Conservation (phyloP, 352 stramenopile species). For the Pythium rhizo-oryzae region DNA sequence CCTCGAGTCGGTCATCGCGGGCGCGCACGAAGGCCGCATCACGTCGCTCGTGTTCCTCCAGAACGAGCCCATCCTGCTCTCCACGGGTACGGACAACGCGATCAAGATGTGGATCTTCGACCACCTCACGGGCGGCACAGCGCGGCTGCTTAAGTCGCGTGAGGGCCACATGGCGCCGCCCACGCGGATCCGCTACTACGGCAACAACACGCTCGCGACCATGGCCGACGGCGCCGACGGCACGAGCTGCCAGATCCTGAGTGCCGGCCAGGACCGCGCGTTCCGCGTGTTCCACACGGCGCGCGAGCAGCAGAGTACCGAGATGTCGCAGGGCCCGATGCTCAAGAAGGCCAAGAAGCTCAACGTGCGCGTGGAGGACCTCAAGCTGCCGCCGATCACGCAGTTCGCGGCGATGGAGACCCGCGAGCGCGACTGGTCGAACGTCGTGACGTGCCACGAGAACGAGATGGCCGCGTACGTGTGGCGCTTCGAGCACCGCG, state of each 20-base stretch:
- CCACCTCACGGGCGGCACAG: constrained; percentile 70
- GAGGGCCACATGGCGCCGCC: constrained; percentile 86
- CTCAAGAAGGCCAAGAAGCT: constrained; percentile 92
- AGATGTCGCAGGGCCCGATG: constrained; percentile 91
- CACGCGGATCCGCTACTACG: constrained; percentile 90
- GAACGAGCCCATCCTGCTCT: constrained; percentile 90
- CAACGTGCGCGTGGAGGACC: constrained; percentile 76
- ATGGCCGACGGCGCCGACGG: constrained; percentile 86
- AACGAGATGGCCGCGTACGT: constrained; percentile 94
- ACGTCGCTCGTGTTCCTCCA: constrained; percentile 82
- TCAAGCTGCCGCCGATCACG: constrained; percentile 92
- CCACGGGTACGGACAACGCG: constrained; percentile 86
- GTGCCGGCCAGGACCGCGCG: constrained; percentile 85
- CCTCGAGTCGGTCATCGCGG: constrained; percentile 79
- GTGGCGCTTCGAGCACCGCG: constrained; percentile 92
- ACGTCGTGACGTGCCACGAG: constrained; percentile 95
- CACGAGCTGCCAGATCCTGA: constrained; percentile 90
- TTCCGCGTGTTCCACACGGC: constrained; percentile 93
- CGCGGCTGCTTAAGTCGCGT: constrained; percentile 89
- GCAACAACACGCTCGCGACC: constrained; percentile 85
- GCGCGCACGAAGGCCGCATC: constrained; percentile 79
- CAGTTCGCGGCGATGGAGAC: constrained; percentile 93
- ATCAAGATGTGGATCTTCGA: constrained; percentile 96
- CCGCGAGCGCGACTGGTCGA: constrained; percentile 89
- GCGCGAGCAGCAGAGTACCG: constrained; percentile 86